Evolutionary conservation across 1,284 basidiomycete genomes (phyloP), one percentile per base, ranked within the genome.

Genomic region (Boletus sp.): DNA sequence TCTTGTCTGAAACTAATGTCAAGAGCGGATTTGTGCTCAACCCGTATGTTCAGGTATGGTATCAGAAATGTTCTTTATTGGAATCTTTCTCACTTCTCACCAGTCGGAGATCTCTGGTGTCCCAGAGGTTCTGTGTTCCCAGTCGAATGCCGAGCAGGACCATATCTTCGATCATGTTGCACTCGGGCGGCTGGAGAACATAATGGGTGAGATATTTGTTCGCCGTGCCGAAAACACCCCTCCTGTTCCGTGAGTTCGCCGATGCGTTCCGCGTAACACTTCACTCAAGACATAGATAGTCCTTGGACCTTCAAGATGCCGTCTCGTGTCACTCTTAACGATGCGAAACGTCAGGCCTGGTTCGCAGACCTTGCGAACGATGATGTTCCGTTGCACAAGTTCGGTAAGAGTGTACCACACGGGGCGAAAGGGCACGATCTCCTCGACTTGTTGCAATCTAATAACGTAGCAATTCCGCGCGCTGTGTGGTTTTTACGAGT

Each of bases 401-500:
- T 99, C 5, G 89, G 87, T 13, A 90, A 89, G 62, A 91, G 83
- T 60, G 88, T 99, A 0, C 95, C 95, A 0, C 93, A 98, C 62
- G 92, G 92, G 0, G 90, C 89, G 32, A 93, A 93, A 64, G 94
- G 93, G 3, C 84, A 91, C 55, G 92, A 95, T 58, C 75, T 97
- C 20, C 75, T 99, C 44, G 94, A 97, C 53, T 77, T 94, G 54
- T 76, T 99, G 46, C 88, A 93, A 57, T 73, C 76, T 0, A 81
- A 91, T 33, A 80, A 85, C 40, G 91, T 99, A 26, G 85, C 89
- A 1, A 81, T 94, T 35, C 78, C 85, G 1, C 76, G 96, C 22
- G 96, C 96, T 0, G 78, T 96, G 3, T 99, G 96, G 96, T 94
- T 96, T 65, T 79, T 98, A 25, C 80, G 94, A 12, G 90, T 94